Conservation (phyloP, 1,284 basidiomycete genomes). For the Irpex sp. region DNA sequence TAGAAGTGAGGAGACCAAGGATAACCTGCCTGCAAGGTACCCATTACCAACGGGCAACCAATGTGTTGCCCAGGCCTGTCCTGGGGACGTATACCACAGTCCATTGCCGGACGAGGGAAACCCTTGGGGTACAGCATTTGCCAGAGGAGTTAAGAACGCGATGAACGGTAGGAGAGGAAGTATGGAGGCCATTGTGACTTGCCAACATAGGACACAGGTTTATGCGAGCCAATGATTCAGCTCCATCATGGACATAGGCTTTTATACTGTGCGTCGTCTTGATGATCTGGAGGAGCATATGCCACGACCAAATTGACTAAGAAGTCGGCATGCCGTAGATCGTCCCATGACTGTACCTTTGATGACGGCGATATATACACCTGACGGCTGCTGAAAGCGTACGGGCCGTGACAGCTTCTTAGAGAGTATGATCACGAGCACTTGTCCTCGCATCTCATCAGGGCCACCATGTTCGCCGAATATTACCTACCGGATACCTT, state of each 20-base stretch:
- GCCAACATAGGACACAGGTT: neutral
- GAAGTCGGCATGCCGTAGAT: too few species aligned
- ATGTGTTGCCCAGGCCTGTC: constrained; percentile 49
- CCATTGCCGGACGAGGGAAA: constrained; percentile 73
- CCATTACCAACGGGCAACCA: constrained; percentile 73
- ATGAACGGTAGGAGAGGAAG: neutral
- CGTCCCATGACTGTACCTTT: too few species aligned
- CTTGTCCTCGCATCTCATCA: neutral
- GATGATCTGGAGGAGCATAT: too few species aligned
- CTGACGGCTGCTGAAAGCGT: neutral
- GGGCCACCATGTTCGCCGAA: too few species aligned
- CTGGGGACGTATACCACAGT: constrained; percentile 61
- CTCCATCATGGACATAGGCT: too few species aligned
- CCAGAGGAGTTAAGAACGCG: constrained; percentile 7
- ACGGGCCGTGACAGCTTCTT: neutral
- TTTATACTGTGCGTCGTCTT: too few species aligned
- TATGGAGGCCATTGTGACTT: neutral
- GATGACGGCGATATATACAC: too few species aligned
- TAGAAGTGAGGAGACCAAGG: neutral
- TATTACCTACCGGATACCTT: too few species aligned
- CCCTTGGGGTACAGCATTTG: constrained; percentile 34
- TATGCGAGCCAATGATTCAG: too few species aligned
- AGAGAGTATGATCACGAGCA: neutral
- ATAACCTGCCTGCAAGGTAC: constrained; percentile 56
- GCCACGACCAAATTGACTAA: too few species aligned